Percentiles rank a stretch among this genome's conserved stretches.
Evolutionary conservation across 78 protist species (phyloP).

Genomic region (Chrysochromulina parva): DNA sequence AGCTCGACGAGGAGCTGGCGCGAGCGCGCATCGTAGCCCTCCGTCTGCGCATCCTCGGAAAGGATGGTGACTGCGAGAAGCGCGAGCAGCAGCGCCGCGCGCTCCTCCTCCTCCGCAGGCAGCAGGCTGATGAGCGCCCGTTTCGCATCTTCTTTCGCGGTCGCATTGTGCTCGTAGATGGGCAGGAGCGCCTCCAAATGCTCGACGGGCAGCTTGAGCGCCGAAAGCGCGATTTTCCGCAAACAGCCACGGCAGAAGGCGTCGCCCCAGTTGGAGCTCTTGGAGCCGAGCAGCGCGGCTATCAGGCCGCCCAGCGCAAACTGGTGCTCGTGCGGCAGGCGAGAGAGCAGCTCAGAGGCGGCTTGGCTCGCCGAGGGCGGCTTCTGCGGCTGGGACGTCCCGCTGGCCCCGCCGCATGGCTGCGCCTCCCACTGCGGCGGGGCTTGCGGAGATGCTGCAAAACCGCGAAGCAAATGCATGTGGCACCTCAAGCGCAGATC

Average conservation of each 20-base stretch:
- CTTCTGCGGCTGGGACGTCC: no score
- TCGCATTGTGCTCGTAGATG: neutral
- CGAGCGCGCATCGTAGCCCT: neutral
- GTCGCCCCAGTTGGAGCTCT: neutral
- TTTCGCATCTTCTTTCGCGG: neutral
- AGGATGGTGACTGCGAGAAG: neutral
- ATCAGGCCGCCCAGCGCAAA: neutral
- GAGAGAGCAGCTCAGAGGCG: neutral
- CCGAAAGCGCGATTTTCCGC: neutral
- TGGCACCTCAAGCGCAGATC: no score
- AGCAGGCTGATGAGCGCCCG: neutral
- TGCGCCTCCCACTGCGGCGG: no score
- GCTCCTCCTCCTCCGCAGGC: neutral
- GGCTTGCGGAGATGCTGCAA: no score
- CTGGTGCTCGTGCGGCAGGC: neutral
- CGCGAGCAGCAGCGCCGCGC: neutral
- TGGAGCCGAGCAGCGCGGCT: neutral
- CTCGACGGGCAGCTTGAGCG: neutral
- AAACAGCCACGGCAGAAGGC: neutral
- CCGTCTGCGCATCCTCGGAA: neutral
- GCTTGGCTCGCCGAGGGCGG: no score
- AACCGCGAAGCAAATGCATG: no score
- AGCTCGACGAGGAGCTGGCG: neutral
- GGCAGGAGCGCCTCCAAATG: neutral
- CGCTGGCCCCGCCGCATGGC: no score